A percentile compares a stretch with the other conserved stretches of the same genome.
These are phyloP conservation scores for Malassezia arunalokei DNA, from an alignment of 1,284 basidiomycete species.

Conservation along the genomic window DNA sequence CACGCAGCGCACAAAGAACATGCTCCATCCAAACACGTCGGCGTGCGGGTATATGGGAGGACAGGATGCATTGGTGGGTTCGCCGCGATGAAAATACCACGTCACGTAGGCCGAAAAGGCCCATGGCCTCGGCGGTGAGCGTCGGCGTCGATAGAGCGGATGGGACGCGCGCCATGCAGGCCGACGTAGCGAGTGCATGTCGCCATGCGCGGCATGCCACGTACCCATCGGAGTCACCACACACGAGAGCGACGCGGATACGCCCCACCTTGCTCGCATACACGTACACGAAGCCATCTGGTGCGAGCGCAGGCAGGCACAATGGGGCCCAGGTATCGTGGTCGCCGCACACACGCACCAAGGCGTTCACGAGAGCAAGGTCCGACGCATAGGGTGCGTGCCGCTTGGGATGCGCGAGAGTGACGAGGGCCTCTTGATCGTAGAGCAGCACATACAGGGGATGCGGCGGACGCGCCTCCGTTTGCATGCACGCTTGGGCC, in stretches of 20 bases:
- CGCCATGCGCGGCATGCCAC: constrained; percentile 16
- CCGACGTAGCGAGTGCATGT: not conserved
- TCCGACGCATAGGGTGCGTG: constrained; percentile 77
- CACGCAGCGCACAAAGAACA: constrained; percentile 2
- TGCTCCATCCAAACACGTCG: constrained; percentile 4
- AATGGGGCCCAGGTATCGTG: constrained; percentile 65
- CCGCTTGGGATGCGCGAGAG: constrained; percentile 73
- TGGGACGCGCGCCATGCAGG: not conserved
- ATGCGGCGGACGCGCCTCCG: not conserved
- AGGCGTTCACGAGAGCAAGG: constrained; percentile 46
- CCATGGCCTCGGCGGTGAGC: constrained; percentile 52
- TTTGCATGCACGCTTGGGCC: constrained; percentile 18
- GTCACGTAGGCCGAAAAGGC: constrained; percentile 72
- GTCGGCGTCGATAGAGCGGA: not conserved
- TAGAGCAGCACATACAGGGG: constrained; percentile 77
- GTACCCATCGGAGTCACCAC: constrained; percentile 32
- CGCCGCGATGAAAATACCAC: constrained; percentile 80
- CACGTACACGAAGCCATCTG: constrained; percentile 78
- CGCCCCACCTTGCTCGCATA: constrained; percentile 63
- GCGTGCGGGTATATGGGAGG: not conserved
- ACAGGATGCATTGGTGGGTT: constrained; percentile 15
- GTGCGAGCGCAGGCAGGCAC: constrained; percentile 87
- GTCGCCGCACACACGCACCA: constrained; percentile 50
- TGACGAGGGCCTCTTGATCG: constrained; percentile 66
- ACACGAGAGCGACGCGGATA: constrained; percentile 32